phyloP scores from a whole-genome alignment of 2,329 filamentous ascomycete species.

The Colletotrichum lindemuthianum region DNA sequence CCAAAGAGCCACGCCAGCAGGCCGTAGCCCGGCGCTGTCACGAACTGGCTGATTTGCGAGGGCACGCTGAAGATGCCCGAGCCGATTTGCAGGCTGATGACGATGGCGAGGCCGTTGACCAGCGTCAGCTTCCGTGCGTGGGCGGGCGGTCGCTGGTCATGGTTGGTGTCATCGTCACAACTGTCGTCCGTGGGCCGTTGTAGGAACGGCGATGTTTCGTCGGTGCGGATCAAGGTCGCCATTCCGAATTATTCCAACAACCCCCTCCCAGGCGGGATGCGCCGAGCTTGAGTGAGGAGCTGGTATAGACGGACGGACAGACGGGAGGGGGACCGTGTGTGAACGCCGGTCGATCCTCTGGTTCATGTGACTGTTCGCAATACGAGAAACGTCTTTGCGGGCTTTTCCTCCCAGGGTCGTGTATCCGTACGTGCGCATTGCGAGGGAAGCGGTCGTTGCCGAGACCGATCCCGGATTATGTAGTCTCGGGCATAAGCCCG shows the following conservation, averaged over 20 bases:
- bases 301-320: neutral
- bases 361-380: constrained; percentile 2
- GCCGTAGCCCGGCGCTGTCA: constrained; percentile 53
- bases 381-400: too few species aligned
- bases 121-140: constrained; percentile 37
- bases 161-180: constrained; percentile 3
- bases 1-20: constrained; percentile 54
- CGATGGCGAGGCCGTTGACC: constrained; percentile 50
- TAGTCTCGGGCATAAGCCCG: constrained; percentile 20
- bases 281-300: constrained; percentile 4
- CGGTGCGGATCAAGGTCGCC: constrained; percentile 23
- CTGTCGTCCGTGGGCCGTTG: constrained; percentile 18
- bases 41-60: constrained; percentile 53
- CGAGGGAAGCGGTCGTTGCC: neutral
- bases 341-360: too few species aligned
- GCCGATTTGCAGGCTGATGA: constrained; percentile 59
- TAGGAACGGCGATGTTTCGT: constrained; percentile 34
- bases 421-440: neutral
- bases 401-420: too few species aligned
- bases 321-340: too few species aligned
- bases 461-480: neutral
- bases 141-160: constrained; percentile 12
- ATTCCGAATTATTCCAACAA: constrained; percentile 13
- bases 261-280: neutral
- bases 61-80: constrained; percentile 59